phyloP scores from a whole-genome alignment of 2,329 filamentous ascomycete species.

The Xylaria digitata region DNA sequence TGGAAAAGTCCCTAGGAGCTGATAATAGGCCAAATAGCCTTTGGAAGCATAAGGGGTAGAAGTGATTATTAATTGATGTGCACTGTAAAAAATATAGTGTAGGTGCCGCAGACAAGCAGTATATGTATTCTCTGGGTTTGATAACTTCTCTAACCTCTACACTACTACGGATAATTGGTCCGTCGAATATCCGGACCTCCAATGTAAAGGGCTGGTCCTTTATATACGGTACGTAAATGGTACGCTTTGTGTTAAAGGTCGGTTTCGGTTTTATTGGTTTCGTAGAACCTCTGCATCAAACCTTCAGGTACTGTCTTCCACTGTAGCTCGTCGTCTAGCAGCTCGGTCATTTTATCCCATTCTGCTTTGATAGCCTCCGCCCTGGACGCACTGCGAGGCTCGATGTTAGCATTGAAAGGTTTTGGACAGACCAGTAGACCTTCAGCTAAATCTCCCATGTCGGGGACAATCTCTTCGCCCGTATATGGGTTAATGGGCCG shows the following conservation, averaged over 20 bases:
- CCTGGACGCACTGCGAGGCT: constrained; percentile 38
- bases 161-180: too few relatives aligned
- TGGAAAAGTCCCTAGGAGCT: too few relatives aligned
- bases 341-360: constrained; percentile 41
- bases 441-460: constrained; percentile 37
- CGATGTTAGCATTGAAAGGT: constrained; percentile 40
- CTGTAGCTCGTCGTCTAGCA: constrained; percentile 45
- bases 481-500: constrained; percentile 26
- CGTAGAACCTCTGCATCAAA: constrained; percentile 43
- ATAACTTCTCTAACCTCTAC: too few relatives aligned
- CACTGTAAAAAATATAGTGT: too few relatives aligned
- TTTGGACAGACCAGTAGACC: constrained; percentile 39
- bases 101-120: too few relatives aligned
- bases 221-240: neutral
- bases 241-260: neutral
- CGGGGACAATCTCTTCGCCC: constrained; percentile 40
- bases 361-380: constrained; percentile 37
- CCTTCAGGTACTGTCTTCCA: constrained; percentile 46
- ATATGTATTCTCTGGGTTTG: too few relatives aligned
- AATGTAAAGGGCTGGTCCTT: neutral
- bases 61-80: too few relatives aligned
- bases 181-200: neutral
- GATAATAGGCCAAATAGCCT: too few relatives aligned
- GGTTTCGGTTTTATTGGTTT: constrained; percentile 29
- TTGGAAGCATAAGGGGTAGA: too few relatives aligned